Conservation (phyloP, 2,329 filamentous ascomycete species). For the Epicoccum sorghinum region DNA sequence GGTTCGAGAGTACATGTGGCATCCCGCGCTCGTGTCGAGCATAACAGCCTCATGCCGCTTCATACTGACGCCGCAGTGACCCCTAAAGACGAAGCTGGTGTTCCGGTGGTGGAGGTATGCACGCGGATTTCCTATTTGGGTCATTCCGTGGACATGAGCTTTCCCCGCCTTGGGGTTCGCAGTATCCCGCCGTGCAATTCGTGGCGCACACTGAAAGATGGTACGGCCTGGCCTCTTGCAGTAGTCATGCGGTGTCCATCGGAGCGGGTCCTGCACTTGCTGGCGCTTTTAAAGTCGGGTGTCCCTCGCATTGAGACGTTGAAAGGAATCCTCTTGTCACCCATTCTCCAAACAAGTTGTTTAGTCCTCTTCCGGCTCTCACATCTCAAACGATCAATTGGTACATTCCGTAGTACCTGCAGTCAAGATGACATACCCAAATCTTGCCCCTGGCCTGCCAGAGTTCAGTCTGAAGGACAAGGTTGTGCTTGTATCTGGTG, state of each 20-base stretch:
- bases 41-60: background rate
- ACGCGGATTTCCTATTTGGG: conserved; percentile 14
- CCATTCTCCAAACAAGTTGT: conserved; percentile 1
- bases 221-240: conserved; percentile 1
- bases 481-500: conserved; percentile 74
- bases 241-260: conserved; percentile 13
- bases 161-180: conserved; percentile 11
- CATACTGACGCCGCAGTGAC: conserved; percentile 6
- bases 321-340: background rate
- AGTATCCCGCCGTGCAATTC: conserved; percentile 8
- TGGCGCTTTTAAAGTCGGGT: background rate
- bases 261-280: background rate
- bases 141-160: conserved; percentile 12
- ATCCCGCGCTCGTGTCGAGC: conserved; percentile 4
- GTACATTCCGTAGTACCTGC: background rate
- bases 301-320: background rate
- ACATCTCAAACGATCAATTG: background rate
- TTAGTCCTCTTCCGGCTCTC: conserved; percentile 1
- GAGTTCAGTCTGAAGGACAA: conserved; percentile 79
- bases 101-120: conserved; percentile 4
- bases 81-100: conserved; percentile 8
- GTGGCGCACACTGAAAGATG: conserved; percentile 6
- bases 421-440: conserved; percentile 22
- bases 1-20: background rate
- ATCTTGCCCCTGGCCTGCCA: conserved; percentile 55